A percentile compares a stretch with the other conserved stretches of the same genome.
phyloP scores from a whole-genome alignment of 2,329 filamentous ascomycete genomes.

The Diaporthe citriasiana region DNA sequence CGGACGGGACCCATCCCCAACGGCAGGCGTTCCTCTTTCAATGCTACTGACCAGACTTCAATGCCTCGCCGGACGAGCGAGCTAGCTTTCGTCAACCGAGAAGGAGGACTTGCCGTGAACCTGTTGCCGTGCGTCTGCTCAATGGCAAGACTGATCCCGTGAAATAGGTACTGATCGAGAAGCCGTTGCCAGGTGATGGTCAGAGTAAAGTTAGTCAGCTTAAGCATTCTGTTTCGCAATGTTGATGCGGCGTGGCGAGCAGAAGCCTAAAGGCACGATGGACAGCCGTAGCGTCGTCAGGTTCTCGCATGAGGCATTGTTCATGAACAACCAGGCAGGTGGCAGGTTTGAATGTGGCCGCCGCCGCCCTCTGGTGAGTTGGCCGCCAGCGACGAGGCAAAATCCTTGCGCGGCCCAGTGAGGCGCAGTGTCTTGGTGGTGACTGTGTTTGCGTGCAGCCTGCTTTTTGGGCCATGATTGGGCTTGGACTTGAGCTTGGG shows the following conservation, averaged over 20 bases:
- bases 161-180: background rate
- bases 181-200: background rate
- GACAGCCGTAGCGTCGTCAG: background rate
- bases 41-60: background rate
- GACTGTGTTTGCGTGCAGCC: background rate
- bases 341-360: constrained; percentile 9
- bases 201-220: background rate
- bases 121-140: too few species aligned
- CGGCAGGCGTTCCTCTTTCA: background rate
- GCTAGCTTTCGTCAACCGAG: background rate
- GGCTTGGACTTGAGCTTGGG: constrained; percentile 17
- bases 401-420: constrained; percentile 28
- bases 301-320: constrained; percentile 12
- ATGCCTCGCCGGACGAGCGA: background rate
- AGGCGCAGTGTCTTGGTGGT: constrained; percentile 25
- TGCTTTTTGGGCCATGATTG: background rate
- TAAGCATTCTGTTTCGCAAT: background rate
- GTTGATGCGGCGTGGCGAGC: background rate
- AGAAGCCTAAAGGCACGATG: background rate
- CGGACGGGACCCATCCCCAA: constrained; percentile 18
- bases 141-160: background rate
- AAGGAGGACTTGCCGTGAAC: background rate
- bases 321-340: constrained; percentile 7
- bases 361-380: constrained; percentile 10
- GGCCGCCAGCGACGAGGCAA: constrained; percentile 22